phyloP scores from a whole-genome alignment of 2,329 filamentous ascomycete species.

The Stachybotrys chartarum region DNA sequence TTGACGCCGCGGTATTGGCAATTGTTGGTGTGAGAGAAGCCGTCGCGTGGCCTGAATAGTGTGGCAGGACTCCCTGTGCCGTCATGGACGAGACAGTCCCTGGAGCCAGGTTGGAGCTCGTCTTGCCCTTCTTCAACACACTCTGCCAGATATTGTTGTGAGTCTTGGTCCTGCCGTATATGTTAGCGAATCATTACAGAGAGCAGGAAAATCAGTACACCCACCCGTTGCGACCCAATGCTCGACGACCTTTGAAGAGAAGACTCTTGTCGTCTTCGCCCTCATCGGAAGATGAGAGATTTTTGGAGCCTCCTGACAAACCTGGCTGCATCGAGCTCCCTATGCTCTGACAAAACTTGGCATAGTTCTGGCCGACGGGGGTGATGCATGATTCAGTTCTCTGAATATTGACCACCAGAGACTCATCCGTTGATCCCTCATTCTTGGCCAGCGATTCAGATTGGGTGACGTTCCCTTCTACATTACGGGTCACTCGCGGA shows the following conservation, averaged over 20 bases:
- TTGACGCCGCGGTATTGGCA: slow-evolving; percentile 24
- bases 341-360: slow-evolving; percentile 18
- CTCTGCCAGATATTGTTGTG: slow-evolving; percentile 40
- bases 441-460: slow-evolving; percentile 21
- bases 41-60: slow-evolving; percentile 44
- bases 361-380: slow-evolving; percentile 16
- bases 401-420: slow-evolving; percentile 11
- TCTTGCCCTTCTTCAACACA: slow-evolving; percentile 44
- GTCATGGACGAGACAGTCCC: slow-evolving; percentile 46
- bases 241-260: slow-evolving; percentile 30
- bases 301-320: slow-evolving; percentile 8
- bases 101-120: slow-evolving; percentile 37
- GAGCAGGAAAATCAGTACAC: slow-evolving; percentile 2
- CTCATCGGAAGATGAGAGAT: slow-evolving; percentile 19
- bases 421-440: slow-evolving; percentile 12
- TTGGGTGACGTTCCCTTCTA: slow-evolving; percentile 20
- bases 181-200: slow-evolving; percentile 6
- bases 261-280: slow-evolving; percentile 26
- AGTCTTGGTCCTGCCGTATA: slow-evolving; percentile 26
- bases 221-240: slow-evolving; percentile 21
- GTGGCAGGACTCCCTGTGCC: slow-evolving; percentile 46
- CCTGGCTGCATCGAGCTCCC: not conserved
- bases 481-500: slow-evolving; percentile 10
- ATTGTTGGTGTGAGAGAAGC: slow-evolving; percentile 40
- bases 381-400: slow-evolving; percentile 13